Base-by-base conservation (phyloP, 2,329 filamentous ascomycete species). In the Sordariomycetes sp. region DNA sequence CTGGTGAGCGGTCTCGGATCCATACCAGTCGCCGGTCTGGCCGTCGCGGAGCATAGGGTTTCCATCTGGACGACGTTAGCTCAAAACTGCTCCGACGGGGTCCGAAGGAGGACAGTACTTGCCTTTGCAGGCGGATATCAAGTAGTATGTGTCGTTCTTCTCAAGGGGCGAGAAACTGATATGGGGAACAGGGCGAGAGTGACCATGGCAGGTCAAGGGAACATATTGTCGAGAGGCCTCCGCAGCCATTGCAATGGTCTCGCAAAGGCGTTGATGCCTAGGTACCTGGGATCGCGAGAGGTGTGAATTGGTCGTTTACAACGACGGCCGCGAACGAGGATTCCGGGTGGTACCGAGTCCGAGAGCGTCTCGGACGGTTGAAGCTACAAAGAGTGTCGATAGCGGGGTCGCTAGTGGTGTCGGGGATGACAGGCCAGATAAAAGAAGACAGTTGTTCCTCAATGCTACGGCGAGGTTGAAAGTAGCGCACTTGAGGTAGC, bases 31-130 rank as follows among this genome's bases (percentile, higher is more conserved):
- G 60, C 94, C 94, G 54, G 93, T 99, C 61, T 95, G 82, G 62
- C 94, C 94, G 75, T 97, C 90, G 64, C 94, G 89, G 65, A 99
- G 87, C 92, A 97, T 97, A 55, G 94, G 94, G 71, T 97, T 97
- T 68, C 93, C 93, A 78, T 99, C 94, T 92, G 71, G 58, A 60
- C 60, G 37, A 32, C 14, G 48, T 50, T 20, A 50, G 46, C 20
- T 24, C 12, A 24, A 24, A 24, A 3, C n/a, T 20, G 22, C 22
- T 3, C 2, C 10, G 12, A 50, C 3, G 5, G 46, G 20, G 12
- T 14, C 5, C 24, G 24, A 3, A 34, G 5, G n/a, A 8, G 16
- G 40, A 40, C 18, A 14, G 16, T 16, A 53, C 20, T 58, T 66
- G 90, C 88, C 88, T 79, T 96, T 96, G 79, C 90, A 94, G 64